Evolutionary conservation across 164 flowering plant species (phyloP).

Genomic region (Houttuynia cordata): DNA sequence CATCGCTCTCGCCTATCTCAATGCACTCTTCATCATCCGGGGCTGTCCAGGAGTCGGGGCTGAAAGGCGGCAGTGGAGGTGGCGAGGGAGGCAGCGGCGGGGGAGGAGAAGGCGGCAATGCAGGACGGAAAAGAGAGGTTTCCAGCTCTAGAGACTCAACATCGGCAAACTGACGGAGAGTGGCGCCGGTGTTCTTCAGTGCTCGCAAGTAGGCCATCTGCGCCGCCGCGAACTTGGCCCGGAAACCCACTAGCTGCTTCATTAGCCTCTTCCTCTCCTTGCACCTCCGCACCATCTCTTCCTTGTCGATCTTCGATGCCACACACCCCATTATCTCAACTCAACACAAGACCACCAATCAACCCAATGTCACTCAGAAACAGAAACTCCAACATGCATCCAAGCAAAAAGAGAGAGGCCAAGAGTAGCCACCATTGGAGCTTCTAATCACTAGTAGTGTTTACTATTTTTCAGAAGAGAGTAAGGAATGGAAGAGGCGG

Average conservation of each 20-base stretch:
- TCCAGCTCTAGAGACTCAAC: constrained; percentile 51
- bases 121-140: constrained; percentile 9
- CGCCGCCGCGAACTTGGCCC: constrained; percentile 55
- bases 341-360: too few species aligned
- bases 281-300: constrained; percentile 53
- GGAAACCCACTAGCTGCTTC: constrained; percentile 46
- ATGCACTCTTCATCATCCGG: constrained; percentile 26
- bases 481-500: too few species aligned
- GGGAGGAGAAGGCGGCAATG: constrained; percentile 38
- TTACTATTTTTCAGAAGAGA: too few species aligned
- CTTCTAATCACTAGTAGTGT: too few species aligned
- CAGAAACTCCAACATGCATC: too few species aligned
- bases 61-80: constrained; percentile 59
- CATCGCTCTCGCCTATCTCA: constrained; percentile 27
- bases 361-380: too few species aligned
- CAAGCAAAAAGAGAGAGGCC: too few species aligned
- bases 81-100: constrained; percentile 58
- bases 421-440: too few species aligned
- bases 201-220: constrained; percentile 60
- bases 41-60: constrained; percentile 30
- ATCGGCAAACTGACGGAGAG: constrained; percentile 81
- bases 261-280: constrained; percentile 64
- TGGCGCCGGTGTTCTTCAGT: constrained; percentile 68
- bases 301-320: constrained; percentile 54
- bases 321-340: constrained; percentile 54